These are phyloP conservation scores for Lactarius hatsudake DNA, from an alignment of 768 basidiomycete species.

Conservation along the genomic window DNA sequence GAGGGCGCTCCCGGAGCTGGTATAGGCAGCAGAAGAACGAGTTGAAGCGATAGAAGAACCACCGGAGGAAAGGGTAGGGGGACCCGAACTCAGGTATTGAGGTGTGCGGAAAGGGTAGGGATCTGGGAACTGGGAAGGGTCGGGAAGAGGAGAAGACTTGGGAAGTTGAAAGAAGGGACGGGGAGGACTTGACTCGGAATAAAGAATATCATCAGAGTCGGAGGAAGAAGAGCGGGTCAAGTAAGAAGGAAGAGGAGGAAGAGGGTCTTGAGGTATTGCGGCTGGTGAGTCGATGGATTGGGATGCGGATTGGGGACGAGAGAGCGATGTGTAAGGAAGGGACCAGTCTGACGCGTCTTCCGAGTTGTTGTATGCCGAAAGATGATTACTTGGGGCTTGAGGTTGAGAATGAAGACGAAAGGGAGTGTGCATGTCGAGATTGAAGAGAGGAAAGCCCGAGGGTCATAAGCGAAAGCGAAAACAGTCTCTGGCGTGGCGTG, in stretches of 20 bases:
- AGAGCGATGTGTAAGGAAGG: slow-evolving; percentile 28
- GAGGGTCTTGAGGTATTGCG: slow-evolving; percentile 28
- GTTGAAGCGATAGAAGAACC: slow-evolving; percentile 70
- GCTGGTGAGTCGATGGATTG: slow-evolving; percentile 35
- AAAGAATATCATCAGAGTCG: slow-evolving; percentile 41
- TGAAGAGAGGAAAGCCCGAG: slow-evolving; percentile 3
- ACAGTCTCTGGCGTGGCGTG: slow-evolving; percentile 4
- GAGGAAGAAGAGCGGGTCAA: slow-evolving; percentile 41
- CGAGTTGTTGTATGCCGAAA: slow-evolving; percentile 10
- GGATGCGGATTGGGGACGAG: slow-evolving; percentile 30
- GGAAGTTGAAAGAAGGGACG: slow-evolving; percentile 41
- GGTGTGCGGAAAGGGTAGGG: slow-evolving; percentile 63
- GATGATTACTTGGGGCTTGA: slow-evolving; percentile 23
- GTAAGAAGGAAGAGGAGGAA: slow-evolving; percentile 35
- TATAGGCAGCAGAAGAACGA: slow-evolving; percentile 77
- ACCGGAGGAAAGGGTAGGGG: slow-evolving; percentile 65
- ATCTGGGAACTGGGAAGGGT: slow-evolving; percentile 69
- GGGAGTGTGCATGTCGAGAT: slow-evolving; percentile 26
- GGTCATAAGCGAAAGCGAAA: slow-evolving; percentile 7
- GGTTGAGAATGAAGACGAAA: slow-evolving; percentile 30
- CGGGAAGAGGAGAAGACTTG: slow-evolving; percentile 50
- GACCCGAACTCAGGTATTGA: slow-evolving; percentile 41
- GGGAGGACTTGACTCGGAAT: slow-evolving; percentile 36
- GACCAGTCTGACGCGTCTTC: slow-evolving; percentile 33
- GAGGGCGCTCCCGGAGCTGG: slow-evolving; percentile 62